A percentile compares a stretch with the other conserved stretches of the same genome.
Conservation (phyloP, 768 basidiomycete genomes). For the Pleurotus tuber-regium region DNA sequence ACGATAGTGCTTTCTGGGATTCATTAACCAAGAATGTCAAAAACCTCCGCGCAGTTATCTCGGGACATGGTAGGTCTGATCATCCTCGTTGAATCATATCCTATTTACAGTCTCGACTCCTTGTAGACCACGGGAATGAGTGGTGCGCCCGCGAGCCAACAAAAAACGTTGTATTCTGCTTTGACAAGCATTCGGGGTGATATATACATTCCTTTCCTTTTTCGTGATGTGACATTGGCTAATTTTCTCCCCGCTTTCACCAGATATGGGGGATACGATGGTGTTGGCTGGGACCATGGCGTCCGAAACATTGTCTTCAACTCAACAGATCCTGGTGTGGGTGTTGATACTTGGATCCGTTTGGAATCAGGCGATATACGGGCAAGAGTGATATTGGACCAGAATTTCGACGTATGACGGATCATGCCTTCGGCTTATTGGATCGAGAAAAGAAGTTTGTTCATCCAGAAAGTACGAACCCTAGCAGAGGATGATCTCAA, state of each 20-base stretch:
- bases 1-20: conserved; percentile 63
- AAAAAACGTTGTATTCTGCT: conserved; percentile 68
- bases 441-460: no score
- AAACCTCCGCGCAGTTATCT: conserved; percentile 66
- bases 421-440: no score
- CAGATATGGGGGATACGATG: conserved; percentile 67
- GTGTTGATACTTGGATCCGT: conserved; percentile 63
- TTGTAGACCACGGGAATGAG: conserved; percentile 70
- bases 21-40: conserved; percentile 55
- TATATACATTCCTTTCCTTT: conserved; percentile 16
- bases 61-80: conserved; percentile 58
- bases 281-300: conserved; percentile 57
- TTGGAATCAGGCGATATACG: conserved; percentile 57
- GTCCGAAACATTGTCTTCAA: conserved; percentile 62
- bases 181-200: conserved; percentile 77
- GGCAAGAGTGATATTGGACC: conserved; percentile 50
- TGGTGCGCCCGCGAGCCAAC: conserved; percentile 72
- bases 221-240: no score
- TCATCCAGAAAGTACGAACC: no score
- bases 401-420: conserved; percentile 3
- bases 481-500: no score
- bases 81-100: background rate
- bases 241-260: background rate
- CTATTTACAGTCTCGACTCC: background rate
- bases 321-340: conserved; percentile 41